Base-by-base conservation (phyloP, 2,329 filamentous ascomycete genomes). In the Clarireedia paspali region DNA sequence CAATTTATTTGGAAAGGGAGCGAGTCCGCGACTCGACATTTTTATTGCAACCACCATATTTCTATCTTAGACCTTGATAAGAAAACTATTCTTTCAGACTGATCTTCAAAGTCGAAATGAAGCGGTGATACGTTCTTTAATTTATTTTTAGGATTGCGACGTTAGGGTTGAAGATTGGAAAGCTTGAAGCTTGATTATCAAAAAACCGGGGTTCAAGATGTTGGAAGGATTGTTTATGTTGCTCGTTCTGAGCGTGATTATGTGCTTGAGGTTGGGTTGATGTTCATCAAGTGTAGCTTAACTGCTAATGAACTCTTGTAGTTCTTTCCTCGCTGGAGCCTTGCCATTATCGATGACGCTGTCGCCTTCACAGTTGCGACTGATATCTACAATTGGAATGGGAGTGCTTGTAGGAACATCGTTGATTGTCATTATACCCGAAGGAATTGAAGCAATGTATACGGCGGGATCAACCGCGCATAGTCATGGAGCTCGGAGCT, bases 361-460 rank as follows among this genome's bases (percentile, higher is more conserved):
- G 26, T 92, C 91, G 30, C 84, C 88, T 58, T 89, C 90, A 45
- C 90, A 96, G 71, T 76, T 97, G 56, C 87, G 92, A 68, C 76
- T 96, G 50, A 88, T 97, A 69, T 95, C 92, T 23, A 91, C 91
- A 56, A 82, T 97, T 69, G 94, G 94, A 53, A 90, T 96, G 71
- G 94, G 94, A 46, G 88, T 99, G 51, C 77, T 99, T 7, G 91
- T 99, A 15, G 94, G 94, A 38, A 97, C 94, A 27, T 92, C 92
- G 1, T 80, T 99, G 62, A 92, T 97, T 62, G 91, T 99, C 34
- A 97, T 99, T 68, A 96, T 99, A 66, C 94, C 94, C 0, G 94
- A 99, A 72, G 94, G 94, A 39, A 86, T 97, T 58, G 91, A 96
- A 69, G 92, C 94, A 3, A 80, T 96, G 56, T 89, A 94, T 64